Percentiles rank a stretch among this genome's conserved stretches.
Evolutionary conservation across 495 filamentous ascomycete species (phyloP).

Genomic region (Parathielavia hyrcaniae): DNA sequence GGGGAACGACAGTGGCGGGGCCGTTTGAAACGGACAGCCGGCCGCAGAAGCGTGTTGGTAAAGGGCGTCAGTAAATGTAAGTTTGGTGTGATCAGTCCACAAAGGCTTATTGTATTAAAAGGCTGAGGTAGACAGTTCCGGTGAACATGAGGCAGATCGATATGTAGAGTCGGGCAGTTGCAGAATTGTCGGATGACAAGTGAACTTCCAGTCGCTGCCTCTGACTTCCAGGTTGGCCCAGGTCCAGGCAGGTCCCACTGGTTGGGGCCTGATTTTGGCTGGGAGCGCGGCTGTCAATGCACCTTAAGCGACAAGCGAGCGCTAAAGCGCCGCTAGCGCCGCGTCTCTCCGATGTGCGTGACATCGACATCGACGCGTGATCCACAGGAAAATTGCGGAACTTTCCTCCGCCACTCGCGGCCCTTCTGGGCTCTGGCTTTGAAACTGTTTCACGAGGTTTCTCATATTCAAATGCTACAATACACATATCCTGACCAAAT

Average conservation of each 20-base stretch:
- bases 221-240: not conserved
- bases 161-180: not conserved
- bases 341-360: too few species aligned
- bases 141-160: not conserved
- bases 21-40: not conserved
- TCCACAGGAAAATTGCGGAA: not conserved
- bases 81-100: too few species aligned
- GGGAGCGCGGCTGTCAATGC: not conserved
- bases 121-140: not conserved
- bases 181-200: slow-evolving; percentile 1
- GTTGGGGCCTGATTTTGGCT: not conserved
- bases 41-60: not conserved
- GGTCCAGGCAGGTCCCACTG: not conserved
- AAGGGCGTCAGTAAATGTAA: too few species aligned
- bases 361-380: not conserved
- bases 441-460: too few species aligned
- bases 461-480: not conserved
- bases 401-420: too few species aligned
- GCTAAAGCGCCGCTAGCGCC: too few species aligned
- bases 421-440: too few species aligned
- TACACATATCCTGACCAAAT: not conserved
- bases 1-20: slow-evolving; percentile 8
- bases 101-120: not conserved
- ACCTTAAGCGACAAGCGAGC: slow-evolving; percentile 5
- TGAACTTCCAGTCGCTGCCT: slow-evolving; percentile 5